Evolutionary conservation across 306 rosid genomes (phyloP).

Genomic region (Cicer pinnatifidum): DNA sequence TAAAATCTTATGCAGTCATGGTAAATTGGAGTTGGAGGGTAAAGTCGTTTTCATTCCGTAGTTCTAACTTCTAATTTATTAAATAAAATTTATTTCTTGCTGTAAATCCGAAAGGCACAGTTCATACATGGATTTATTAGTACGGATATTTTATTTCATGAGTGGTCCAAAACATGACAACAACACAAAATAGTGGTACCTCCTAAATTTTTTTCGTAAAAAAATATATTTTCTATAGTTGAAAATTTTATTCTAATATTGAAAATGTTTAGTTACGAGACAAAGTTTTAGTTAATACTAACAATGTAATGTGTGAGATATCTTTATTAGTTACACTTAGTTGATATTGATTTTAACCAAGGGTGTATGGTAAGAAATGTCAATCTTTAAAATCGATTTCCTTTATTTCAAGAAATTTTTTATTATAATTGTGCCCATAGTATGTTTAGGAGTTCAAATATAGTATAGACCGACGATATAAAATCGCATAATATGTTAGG

Average conservation of each 20-base stretch:
- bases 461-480: too few relatives aligned
- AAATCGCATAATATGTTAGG: too few relatives aligned
- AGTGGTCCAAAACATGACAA: constrained; percentile 44
- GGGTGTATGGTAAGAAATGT: too few relatives aligned
- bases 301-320: too few relatives aligned
- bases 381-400: too few relatives aligned
- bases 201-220: not conserved
- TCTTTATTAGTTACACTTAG: too few relatives aligned
- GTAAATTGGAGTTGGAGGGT: not conserved
- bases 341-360: too few relatives aligned
- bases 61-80: constrained; percentile 1
- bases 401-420: too few relatives aligned
- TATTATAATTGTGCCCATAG: too few relatives aligned
- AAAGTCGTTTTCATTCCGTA: constrained; percentile 20
- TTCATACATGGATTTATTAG: constrained; percentile 2
- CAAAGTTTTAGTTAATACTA: too few relatives aligned
- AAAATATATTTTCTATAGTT: constrained; percentile 8
- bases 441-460: too few relatives aligned
- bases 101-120: constrained; percentile 13
- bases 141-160: not conserved
- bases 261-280: not conserved
- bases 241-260: not conserved
- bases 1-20: not conserved
- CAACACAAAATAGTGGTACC: constrained; percentile 19
- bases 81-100: constrained; percentile 25